Base-by-base conservation (phyloP, 768 basidiomycete genomes). In the Hirschioporus abietinus region DNA sequence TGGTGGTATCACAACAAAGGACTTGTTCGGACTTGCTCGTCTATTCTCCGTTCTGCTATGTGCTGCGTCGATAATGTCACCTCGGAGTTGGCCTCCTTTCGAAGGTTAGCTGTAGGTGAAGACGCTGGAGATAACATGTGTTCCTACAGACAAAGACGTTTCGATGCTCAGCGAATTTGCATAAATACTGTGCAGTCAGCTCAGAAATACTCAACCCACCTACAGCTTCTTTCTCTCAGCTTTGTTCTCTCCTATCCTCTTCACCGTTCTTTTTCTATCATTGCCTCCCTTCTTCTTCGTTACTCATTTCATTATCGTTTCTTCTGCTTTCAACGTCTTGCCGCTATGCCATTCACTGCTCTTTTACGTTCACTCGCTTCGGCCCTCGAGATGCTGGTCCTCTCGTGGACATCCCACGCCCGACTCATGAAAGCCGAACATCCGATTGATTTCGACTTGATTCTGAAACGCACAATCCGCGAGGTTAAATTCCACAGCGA, bases 351-450 rank as follows among this genome's bases (percentile, higher is more conserved):
- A 5, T 61, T 34, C 25, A 34, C 60, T 24, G 23, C 25, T 12
- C 23, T 34, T 23, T 8, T 61, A 4, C 60, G 18, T 23, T 61
- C 60, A 34, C 30, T 25, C 60, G 15, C 25, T 61, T 25, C 60
- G 24, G 30, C 60, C 25, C 24, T 61, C 60, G 30, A 61, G 60
- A 34, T 34, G 30, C 30, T 61, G 25, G 60, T 61, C 25, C 60
- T 61, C 60, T 25, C 60, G 25, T 61, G 60, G 60, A 61, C 60
- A 12, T 34, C 60, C 30, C 30, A 61, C 23, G 60, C 60, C 60
- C 24, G 60, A 12, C 24, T 61, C 60, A 23, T 34, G 25, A 61
- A 61, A 61, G 60, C 60, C 25, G 30, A 34, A 25, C 10, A 61
- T 25, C 60, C 60, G 60, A 25, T 25, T 25, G 60, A 61, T 34